These are phyloP conservation scores for Neurospora sp. DNA, from an alignment of 2,329 filamentous ascomycete species.

Conservation along the genomic window DNA sequence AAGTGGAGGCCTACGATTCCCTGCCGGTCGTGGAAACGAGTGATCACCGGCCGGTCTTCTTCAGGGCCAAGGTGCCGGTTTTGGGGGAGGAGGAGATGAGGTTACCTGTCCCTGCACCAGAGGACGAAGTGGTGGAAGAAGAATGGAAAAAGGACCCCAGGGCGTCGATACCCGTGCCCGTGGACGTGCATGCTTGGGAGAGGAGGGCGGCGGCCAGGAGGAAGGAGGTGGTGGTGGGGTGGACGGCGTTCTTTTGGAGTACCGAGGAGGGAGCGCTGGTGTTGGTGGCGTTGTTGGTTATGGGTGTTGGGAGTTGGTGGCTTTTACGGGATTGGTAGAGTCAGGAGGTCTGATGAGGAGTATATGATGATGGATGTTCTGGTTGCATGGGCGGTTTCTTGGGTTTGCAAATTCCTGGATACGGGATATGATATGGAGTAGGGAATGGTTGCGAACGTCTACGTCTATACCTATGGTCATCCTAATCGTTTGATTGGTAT, in stretches of 20 bases:
- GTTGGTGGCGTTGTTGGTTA: slow-evolving; percentile 31
- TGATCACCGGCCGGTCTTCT: slow-evolving; percentile 77
- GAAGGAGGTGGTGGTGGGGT: slow-evolving; percentile 39
- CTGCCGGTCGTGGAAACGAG: slow-evolving; percentile 72
- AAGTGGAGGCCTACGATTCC: slow-evolving; percentile 59
- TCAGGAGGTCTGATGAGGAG: neutral
- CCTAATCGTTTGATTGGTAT: neutral
- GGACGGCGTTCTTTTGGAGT: slow-evolving; percentile 44
- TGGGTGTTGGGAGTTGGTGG: slow-evolving; percentile 38
- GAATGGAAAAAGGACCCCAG: slow-evolving; percentile 29
- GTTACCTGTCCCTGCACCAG: slow-evolving; percentile 13
- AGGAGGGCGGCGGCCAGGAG: slow-evolving; percentile 35
- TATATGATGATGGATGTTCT: neutral
- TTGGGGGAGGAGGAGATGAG: slow-evolving; percentile 30
- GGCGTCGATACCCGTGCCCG: slow-evolving; percentile 36
- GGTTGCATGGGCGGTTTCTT: neutral
- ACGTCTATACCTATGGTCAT: neutral
- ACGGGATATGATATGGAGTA: neutral
- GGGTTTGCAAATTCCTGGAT: neutral
- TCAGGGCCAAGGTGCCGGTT: slow-evolving; percentile 59
- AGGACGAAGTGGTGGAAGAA: slow-evolving; percentile 1
- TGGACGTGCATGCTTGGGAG: slow-evolving; percentile 46
- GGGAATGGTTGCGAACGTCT: neutral
- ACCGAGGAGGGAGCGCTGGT: slow-evolving; percentile 40
- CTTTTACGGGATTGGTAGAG: slow-evolving; percentile 16